These are phyloP conservation scores for Pyrenophora graminea DNA, from an alignment of 2,329 filamentous ascomycete species.

Conservation along the genomic window DNA sequence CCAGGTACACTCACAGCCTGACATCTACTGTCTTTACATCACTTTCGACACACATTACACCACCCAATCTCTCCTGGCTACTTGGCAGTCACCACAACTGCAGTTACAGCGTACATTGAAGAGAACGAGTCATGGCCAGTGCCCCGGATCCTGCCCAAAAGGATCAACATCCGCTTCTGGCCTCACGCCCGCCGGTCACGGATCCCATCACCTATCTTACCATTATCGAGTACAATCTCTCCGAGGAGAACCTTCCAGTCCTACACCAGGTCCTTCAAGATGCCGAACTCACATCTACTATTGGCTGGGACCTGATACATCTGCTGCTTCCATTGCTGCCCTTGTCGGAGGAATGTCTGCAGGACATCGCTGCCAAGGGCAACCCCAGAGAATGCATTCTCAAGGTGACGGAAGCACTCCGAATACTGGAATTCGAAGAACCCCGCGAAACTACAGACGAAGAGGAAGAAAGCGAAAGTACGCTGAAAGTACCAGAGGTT, in stretches of 20 bases:
- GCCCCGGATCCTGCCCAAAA: constrained; percentile 29
- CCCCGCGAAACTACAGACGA: constrained; percentile 60
- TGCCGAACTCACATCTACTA: constrained; percentile 70
- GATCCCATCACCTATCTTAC: constrained; percentile 79
- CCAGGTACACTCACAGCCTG: constrained; percentile 6
- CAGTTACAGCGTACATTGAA: not conserved
- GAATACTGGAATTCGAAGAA: constrained; percentile 58
- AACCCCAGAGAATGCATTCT: constrained; percentile 82
- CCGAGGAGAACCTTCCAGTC: constrained; percentile 66
- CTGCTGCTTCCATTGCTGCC: constrained; percentile 70
- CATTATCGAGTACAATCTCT: constrained; percentile 74
- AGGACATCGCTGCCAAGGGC: constrained; percentile 74
- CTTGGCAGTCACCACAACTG: not conserved
- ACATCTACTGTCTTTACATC: not conserved
- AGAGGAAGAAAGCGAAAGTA: constrained; percentile 36
- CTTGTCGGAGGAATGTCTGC: constrained; percentile 69
- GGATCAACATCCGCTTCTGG: constrained; percentile 56
- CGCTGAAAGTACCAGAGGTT: constrained; percentile 28
- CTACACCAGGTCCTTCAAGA: constrained; percentile 72
- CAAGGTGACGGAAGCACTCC: constrained; percentile 75
- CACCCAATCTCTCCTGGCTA: not conserved
- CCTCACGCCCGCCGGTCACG: constrained; percentile 63
- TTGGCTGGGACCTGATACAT: constrained; percentile 83
- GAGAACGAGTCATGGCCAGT: constrained; percentile 34
- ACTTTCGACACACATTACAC: not conserved